Evolutionary conservation across 1,284 basidiomycete species (phyloP), one percentile per base, ranked within the genome.

Genomic region (Austroboletus niveus): DNA sequence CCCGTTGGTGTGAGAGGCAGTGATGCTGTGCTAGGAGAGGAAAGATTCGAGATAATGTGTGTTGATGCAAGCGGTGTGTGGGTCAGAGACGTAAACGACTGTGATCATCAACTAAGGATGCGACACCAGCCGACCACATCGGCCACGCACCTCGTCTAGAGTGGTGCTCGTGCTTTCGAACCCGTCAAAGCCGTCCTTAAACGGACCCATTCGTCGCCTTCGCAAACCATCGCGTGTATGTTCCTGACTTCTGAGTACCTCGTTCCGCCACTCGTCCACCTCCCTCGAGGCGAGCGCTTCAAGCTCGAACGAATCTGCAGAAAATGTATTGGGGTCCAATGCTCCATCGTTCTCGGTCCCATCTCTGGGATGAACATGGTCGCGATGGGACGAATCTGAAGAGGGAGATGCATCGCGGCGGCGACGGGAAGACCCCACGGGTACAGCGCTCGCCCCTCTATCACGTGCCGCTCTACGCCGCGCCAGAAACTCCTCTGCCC

Each of bases 211-310:
- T 30, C 47, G 59, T 45, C 64, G 52, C 32, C 41, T 50, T 46
- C 62, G 54, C 3, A 67, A 36, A 11, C 54, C 56, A 5, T 44
- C 32, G 0, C 8, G 15, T 8, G 31, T 42, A 22, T 47, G 51
- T 40, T 42, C 56, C 45, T 68, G 68, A 47, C 60, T 68, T 51
- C 61, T 65, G 47, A 72, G 64, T 4, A 71, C 72, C 52, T 74
- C 66, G 6, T 66, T 74, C 52, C 79, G 70, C 82, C 83, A 82
- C 64, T 79, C 78, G 24, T 73, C 69, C 7, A 81, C 75, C 60
- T 83, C 81, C 47, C 65, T 70, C 1, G 65, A 54, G 27, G 75
- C 72, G 39, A 85, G 66, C 12, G 73, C 69, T 48, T 82, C 79
- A 11, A 87, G 70, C 58, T 85, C 82, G 30, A 75, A 68, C 2